These are phyloP conservation scores for Xylaria curta DNA, from an alignment of 495 filamentous ascomycete genomes.

Conservation along the genomic window DNA sequence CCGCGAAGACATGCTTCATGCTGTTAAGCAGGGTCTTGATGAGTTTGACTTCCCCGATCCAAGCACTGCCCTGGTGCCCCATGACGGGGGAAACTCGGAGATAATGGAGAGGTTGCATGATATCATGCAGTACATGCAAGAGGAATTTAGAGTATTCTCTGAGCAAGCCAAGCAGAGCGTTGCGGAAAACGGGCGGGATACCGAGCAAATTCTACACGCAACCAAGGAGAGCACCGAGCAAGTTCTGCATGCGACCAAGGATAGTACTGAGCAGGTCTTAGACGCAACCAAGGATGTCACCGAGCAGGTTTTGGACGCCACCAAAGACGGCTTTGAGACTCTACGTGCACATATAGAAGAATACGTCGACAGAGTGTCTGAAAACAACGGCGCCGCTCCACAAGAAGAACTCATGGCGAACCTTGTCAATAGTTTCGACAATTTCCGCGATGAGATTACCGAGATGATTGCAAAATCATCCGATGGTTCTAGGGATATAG, in stretches of 20 bases:
- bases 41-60: slow-evolving; percentile 52
- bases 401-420: slow-evolving; percentile 82
- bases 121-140: slow-evolving; percentile 73
- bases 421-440: slow-evolving; percentile 73
- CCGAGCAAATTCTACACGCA: slow-evolving; percentile 75
- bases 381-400: slow-evolving; percentile 72
- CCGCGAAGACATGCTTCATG: slow-evolving; percentile 59
- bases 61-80: slow-evolving; percentile 44
- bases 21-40: slow-evolving; percentile 60
- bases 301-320: slow-evolving; percentile 75
- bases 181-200: slow-evolving; percentile 68
- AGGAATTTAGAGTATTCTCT: slow-evolving; percentile 63
- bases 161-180: slow-evolving; percentile 77
- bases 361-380: slow-evolving; percentile 54
- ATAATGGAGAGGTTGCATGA: slow-evolving; percentile 76
- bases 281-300: slow-evolving; percentile 69
- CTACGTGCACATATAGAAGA: slow-evolving; percentile 77
- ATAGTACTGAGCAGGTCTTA: slow-evolving; percentile 66
- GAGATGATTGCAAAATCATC: slow-evolving; percentile 51
- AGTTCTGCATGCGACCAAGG: slow-evolving; percentile 74
- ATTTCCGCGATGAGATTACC: slow-evolving; percentile 75
- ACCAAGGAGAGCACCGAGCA: slow-evolving; percentile 63
- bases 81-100: slow-evolving; percentile 55
- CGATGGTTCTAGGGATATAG: slow-evolving; percentile 63
- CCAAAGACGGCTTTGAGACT: slow-evolving; percentile 83